Percentiles rank a stretch among this genome's conserved stretches.
Evolutionary conservation across 441 rosid species (phyloP).

Genomic region (Eutrema salsugineum): DNA sequence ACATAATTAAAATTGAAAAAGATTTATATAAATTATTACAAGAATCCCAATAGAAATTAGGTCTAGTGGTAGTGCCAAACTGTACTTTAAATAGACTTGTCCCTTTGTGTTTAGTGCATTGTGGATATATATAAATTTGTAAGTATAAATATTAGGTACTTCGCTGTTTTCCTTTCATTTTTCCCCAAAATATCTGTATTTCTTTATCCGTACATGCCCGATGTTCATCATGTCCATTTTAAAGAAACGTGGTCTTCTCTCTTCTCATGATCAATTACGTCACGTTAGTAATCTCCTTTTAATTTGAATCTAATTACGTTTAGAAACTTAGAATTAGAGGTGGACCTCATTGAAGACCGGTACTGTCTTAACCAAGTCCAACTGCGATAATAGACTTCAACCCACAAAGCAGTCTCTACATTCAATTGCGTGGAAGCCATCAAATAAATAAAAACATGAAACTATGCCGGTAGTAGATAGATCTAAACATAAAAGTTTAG

Average conservation of each 20-base stretch:
- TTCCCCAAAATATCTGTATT: background rate
- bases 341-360: background rate
- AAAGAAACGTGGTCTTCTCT: background rate
- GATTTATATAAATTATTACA: slow-evolving; percentile 7
- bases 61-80: slow-evolving; percentile 31
- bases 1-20: slow-evolving; percentile 9
- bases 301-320: background rate
- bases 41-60: slow-evolving; percentile 22
- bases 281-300: background rate
- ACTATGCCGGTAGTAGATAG: background rate
- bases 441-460: background rate
- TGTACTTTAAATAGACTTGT: slow-evolving; percentile 21
- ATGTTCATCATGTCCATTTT: slow-evolving; percentile 20
- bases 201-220: slow-evolving; percentile 28
- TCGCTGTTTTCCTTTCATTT: background rate
- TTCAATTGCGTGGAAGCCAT: background rate
- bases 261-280: background rate
- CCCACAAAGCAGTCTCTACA: background rate
- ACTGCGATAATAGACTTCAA: background rate
- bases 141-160: slow-evolving; percentile 15
- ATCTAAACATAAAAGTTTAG: background rate
- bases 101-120: slow-evolving; percentile 23
- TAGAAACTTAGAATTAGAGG: background rate
- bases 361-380: background rate
- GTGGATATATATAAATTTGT: background rate